A percentile compares a stretch with the other conserved stretches of the same genome.
Evolutionary conservation across 1,284 basidiomycete species (phyloP).

Genomic region (Laetiporus sulphureus): DNA sequence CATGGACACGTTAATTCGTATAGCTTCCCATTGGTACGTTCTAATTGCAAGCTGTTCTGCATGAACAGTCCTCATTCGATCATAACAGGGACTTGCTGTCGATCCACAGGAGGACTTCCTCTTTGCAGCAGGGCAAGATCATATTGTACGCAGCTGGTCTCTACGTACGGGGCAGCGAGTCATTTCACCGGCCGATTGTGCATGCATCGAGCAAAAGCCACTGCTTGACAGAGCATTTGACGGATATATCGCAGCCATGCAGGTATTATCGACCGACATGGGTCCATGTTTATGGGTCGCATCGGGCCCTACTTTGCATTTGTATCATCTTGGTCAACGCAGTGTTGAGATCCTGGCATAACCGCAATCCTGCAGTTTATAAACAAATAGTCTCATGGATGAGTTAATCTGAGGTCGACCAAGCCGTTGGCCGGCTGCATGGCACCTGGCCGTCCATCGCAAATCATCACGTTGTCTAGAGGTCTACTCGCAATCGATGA

Average conservation of each 20-base stretch:
- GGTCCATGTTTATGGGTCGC: conserved; percentile 13
- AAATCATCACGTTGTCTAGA: too few relatives aligned
- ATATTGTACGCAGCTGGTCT: conserved; percentile 60
- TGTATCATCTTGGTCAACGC: conserved; percentile 1
- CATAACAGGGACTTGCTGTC: conserved; percentile 47
- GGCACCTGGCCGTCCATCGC: too few relatives aligned
- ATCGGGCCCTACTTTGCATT: conserved; percentile 8
- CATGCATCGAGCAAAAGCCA: not conserved
- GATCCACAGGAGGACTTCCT: conserved; percentile 59
- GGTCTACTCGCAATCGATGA: too few relatives aligned
- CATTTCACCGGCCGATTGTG: not conserved
- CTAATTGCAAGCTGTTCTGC: too few relatives aligned
- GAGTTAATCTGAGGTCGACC: too few relatives aligned
- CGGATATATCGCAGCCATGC: conserved; percentile 13
- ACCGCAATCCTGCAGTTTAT: too few relatives aligned
- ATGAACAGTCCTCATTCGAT: too few relatives aligned
- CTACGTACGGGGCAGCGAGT: conserved; percentile 38
- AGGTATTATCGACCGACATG: conserved; percentile 10
- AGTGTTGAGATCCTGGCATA: too few relatives aligned
- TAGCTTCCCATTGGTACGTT: conserved; percentile 42
- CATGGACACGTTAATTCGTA: conserved; percentile 51
- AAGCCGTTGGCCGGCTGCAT: too few relatives aligned
- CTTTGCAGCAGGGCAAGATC: conserved; percentile 67
- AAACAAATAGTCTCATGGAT: too few relatives aligned
- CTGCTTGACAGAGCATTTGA: conserved; percentile 3